Evolutionary conservation across 495 filamentous ascomycete species (phyloP).

Genomic region (Chaetomium tenue): DNA sequence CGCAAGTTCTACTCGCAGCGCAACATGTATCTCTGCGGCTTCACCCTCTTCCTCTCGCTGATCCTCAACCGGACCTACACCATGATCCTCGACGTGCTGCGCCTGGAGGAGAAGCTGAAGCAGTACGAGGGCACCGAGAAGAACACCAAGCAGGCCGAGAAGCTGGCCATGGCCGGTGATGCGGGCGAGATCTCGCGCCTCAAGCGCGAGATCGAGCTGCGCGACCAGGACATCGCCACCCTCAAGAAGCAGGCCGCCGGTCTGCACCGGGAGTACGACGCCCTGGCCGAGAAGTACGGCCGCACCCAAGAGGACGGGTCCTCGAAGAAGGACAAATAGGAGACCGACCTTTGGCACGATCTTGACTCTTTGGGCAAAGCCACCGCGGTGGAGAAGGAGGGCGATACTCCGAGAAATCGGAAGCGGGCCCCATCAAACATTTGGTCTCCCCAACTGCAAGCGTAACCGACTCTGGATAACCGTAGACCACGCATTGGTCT

Average conservation of each 20-base stretch:
- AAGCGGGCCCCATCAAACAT: background rate
- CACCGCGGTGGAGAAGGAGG: background rate
- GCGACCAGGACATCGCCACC: slow-evolving; percentile 71
- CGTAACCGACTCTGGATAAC: background rate
- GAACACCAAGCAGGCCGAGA: slow-evolving; percentile 69
- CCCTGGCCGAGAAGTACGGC: slow-evolving; percentile 74
- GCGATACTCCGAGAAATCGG: slow-evolving; percentile 3
- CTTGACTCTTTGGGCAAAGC: slow-evolving; percentile 1
- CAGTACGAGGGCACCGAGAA: slow-evolving; percentile 74
- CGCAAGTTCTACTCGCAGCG: slow-evolving; percentile 99
- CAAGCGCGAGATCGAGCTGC: slow-evolving; percentile 67
- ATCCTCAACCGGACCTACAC: slow-evolving; percentile 99
- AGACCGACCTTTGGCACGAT: slow-evolving; percentile 17
- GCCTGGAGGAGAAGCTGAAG: slow-evolving; percentile 91
- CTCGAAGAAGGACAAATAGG: slow-evolving; percentile 68
- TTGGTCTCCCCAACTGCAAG: slow-evolving; percentile 9
- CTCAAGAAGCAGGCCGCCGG: slow-evolving; percentile 84
- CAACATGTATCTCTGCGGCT: slow-evolving; percentile 99
- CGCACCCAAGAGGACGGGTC: slow-evolving; percentile 52
- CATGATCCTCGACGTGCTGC: slow-evolving; percentile 92
- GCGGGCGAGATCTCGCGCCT: slow-evolving; percentile 56
- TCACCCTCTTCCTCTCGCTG: slow-evolving; percentile 96
- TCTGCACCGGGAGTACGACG: slow-evolving; percentile 74
- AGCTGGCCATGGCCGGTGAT: slow-evolving; percentile 71
- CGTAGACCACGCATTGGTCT: background rate